Evolutionary conservation across 495 filamentous ascomycete species (phyloP).

Genomic region (Penicillium turbatum): DNA sequence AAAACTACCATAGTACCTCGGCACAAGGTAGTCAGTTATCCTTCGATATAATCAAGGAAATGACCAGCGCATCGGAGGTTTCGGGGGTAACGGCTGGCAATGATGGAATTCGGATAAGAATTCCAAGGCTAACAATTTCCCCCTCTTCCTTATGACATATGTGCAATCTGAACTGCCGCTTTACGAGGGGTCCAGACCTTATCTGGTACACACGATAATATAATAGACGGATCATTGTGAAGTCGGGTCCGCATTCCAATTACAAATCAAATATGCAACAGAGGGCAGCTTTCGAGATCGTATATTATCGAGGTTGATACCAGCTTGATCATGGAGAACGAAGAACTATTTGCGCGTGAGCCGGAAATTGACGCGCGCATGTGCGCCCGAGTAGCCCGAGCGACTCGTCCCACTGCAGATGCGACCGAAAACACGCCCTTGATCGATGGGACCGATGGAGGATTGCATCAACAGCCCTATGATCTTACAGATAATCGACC

Average conservation of each 20-base stretch:
- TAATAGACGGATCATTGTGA: neutral
- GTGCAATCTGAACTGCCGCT: too few relatives aligned
- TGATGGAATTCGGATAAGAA: neutral
- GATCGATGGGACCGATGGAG: neutral
- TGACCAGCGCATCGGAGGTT: neutral
- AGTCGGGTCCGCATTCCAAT: neutral
- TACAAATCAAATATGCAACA: constrained; percentile 1
- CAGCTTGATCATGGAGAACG: constrained; percentile 25
- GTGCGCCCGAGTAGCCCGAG: neutral
- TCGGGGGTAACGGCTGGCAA: neutral
- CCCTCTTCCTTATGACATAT: neutral
- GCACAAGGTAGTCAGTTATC: too few relatives aligned
- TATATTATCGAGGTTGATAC: neutral
- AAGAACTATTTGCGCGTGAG: constrained; percentile 23
- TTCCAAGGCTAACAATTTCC: neutral
- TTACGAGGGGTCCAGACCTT: too few relatives aligned
- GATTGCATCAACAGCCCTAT: neutral
- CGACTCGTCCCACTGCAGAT: neutral
- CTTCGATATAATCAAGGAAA: too few relatives aligned
- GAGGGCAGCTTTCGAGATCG: neutral
- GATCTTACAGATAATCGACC: constrained; percentile 5
- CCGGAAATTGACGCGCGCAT: constrained; percentile 18
- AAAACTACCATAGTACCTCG: too few relatives aligned
- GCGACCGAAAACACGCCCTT: constrained; percentile 9
- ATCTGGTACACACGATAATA: too few relatives aligned